phyloP scores from a whole-genome alignment of 1,139 yeast species.

The Yamadazyma triangularis region DNA sequence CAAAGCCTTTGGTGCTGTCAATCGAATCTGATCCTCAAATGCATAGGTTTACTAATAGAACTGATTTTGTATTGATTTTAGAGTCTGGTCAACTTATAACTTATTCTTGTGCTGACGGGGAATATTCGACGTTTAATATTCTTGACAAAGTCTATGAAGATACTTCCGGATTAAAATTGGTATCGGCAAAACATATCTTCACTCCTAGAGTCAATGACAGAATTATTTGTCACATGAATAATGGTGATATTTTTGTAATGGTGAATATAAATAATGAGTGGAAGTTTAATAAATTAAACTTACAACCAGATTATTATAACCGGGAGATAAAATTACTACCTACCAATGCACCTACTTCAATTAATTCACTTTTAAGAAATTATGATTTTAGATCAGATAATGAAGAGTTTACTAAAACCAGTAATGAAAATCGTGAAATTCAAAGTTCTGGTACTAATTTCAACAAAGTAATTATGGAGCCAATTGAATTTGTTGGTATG shows the following conservation, averaged over 20 bases:
- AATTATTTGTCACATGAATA: constrained; percentile 51
- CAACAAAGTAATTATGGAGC: constrained; percentile 11
- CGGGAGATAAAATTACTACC: constrained; percentile 10
- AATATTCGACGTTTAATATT: constrained; percentile 22
- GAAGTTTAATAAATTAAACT: constrained; percentile 49
- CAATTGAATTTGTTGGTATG: constrained; percentile 57
- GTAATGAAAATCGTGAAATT: neutral
- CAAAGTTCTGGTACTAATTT: constrained; percentile 4
- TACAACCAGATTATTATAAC: constrained; percentile 47
- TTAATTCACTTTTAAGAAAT: constrained; percentile 6
- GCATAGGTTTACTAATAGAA: constrained; percentile 10
- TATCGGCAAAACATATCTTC: constrained; percentile 49
- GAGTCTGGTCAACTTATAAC: constrained; percentile 45
- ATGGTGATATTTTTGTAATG: constrained; percentile 55
- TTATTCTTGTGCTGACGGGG: constrained; percentile 47
- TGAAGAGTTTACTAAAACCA: neutral
- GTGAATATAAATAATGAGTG: constrained; percentile 64
- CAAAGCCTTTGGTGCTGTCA: constrained; percentile 16
- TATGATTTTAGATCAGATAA: constrained; percentile 3
- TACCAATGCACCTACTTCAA: constrained; percentile 7
- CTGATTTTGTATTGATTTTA: constrained; percentile 32
- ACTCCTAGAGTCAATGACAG: constrained; percentile 78
- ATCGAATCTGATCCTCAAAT: constrained; percentile 6
- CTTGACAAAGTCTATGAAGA: constrained; percentile 19
- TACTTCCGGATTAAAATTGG: constrained; percentile 20